Evolutionary conservation across 805 yeast species (phyloP).

Genomic region (Millerago galiae): DNA sequence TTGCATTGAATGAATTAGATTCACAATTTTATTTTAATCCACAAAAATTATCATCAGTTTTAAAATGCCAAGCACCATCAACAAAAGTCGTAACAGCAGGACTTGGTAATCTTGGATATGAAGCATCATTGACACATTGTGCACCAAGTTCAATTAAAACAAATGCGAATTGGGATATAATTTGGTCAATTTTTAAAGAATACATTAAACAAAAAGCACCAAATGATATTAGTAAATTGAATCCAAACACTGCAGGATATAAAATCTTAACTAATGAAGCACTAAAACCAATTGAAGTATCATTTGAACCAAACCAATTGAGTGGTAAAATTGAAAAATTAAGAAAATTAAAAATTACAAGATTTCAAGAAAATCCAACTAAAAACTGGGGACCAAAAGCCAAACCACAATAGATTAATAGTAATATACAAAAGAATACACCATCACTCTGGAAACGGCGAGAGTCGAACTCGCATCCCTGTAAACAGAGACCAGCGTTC

Average conservation of each 20-base stretch:
- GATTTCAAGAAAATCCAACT: constrained; percentile 89
- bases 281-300: constrained; percentile 32
- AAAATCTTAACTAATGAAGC: constrained; percentile 42
- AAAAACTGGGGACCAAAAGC: constrained; percentile 98
- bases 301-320: constrained; percentile 57
- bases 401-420: constrained; percentile 41
- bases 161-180: constrained; percentile 74
- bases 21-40: constrained; percentile 82
- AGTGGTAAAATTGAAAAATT: constrained; percentile 52
- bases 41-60: constrained; percentile 63
- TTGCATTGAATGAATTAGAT: constrained; percentile 69
- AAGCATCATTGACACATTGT: constrained; percentile 86
- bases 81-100: constrained; percentile 69
- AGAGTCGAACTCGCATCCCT: constrained; percentile 24
- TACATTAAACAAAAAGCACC: constrained; percentile 46
- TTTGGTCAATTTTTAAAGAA: constrained; percentile 66
- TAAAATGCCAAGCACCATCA: constrained; percentile 82
- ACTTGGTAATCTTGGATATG: constrained; percentile 74
- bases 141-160: constrained; percentile 82
- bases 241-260: constrained; percentile 49
- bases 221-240: constrained; percentile 27
- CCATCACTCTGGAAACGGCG: constrained; percentile 16
- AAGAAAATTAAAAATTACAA: constrained; percentile 71
- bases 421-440: background rate
- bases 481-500: constrained; percentile 18